These are phyloP conservation scores for Ceratobasidium papillatum DNA, from an alignment of 1,284 basidiomycete species.

Conservation along the genomic window DNA sequence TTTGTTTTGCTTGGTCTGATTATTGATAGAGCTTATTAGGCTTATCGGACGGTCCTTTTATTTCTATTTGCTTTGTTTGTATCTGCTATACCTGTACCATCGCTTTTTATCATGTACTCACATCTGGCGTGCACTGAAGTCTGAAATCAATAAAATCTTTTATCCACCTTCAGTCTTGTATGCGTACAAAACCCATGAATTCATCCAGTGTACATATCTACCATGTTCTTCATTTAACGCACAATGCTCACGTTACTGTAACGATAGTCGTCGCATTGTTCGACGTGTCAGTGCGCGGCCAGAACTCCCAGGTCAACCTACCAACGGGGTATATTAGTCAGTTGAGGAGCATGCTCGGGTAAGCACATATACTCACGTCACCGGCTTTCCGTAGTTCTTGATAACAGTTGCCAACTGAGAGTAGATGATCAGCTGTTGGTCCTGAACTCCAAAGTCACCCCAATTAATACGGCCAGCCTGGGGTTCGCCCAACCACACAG, in stretches of 20 bases:
- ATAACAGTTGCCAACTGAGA: slow-evolving; percentile 4
- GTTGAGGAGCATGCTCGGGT: background rate
- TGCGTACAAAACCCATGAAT: background rate
- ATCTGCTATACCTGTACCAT: background rate
- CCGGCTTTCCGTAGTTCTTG: slow-evolving; percentile 35
- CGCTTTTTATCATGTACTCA: slow-evolving; percentile 3
- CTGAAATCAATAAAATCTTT: too few species aligned
- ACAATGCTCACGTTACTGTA: slow-evolving; percentile 15
- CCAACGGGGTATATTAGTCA: background rate
- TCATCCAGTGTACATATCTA: background rate
- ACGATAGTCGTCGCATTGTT: slow-evolving; percentile 39
- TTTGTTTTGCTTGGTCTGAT: background rate
- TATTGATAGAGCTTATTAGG: background rate
- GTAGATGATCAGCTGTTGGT: slow-evolving; percentile 13
- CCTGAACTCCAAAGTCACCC: slow-evolving; percentile 13
- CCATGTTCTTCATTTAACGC: background rate
- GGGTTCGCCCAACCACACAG: slow-evolving; percentile 30
- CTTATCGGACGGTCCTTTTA: background rate
- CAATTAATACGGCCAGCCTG: slow-evolving; percentile 41
- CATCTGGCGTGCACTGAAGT: background rate
- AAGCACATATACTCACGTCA: slow-evolving; percentile 24
- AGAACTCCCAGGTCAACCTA: slow-evolving; percentile 43
- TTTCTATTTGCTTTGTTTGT: background rate
- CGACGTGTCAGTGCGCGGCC: slow-evolving; percentile 39
- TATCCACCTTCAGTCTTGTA: background rate